phyloP scores from a whole-genome alignment of 768 basidiomycete species.

The Phanerochaete sordida region DNA sequence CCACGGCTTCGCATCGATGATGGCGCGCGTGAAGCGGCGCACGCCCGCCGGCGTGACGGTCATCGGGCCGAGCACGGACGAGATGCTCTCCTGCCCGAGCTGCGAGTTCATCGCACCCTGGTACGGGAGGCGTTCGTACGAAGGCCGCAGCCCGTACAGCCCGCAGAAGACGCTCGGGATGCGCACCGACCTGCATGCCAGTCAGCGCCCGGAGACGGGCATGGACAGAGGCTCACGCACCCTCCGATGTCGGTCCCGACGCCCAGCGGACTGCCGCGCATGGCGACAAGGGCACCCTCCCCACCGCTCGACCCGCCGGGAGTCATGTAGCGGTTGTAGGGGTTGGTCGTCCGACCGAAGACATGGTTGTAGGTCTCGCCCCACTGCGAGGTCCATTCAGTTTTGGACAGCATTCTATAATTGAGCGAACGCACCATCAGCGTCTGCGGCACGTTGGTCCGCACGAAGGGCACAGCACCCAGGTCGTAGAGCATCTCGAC shows the following conservation, averaged over 20 bases:
- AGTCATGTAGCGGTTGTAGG: conserved; percentile 67
- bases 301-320: conserved; percentile 84
- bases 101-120: conserved; percentile 59
- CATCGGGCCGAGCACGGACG: conserved; percentile 75
- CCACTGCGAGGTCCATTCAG: conserved; percentile 43
- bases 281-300: conserved; percentile 73
- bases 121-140: conserved; percentile 70
- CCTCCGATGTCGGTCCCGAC: conserved; percentile 83
- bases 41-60: conserved; percentile 55
- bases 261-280: conserved; percentile 48
- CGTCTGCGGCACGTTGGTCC: conserved; percentile 56
- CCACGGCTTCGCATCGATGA: conserved; percentile 57
- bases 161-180: conserved; percentile 69
- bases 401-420: background rate
- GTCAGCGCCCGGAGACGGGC: background rate
- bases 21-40: conserved; percentile 60
- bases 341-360: conserved; percentile 78
- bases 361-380: conserved; percentile 75
- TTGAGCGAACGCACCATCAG: conserved; percentile 35
- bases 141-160: conserved; percentile 66
- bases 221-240: conserved; percentile 32
- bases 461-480: conserved; percentile 58
- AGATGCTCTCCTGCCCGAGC: conserved; percentile 68
- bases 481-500: conserved; percentile 49
- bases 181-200: conserved; percentile 55